Evolutionary conservation across 805 yeast genomes (phyloP).

Genomic region (Monosporozyma solicola): DNA sequence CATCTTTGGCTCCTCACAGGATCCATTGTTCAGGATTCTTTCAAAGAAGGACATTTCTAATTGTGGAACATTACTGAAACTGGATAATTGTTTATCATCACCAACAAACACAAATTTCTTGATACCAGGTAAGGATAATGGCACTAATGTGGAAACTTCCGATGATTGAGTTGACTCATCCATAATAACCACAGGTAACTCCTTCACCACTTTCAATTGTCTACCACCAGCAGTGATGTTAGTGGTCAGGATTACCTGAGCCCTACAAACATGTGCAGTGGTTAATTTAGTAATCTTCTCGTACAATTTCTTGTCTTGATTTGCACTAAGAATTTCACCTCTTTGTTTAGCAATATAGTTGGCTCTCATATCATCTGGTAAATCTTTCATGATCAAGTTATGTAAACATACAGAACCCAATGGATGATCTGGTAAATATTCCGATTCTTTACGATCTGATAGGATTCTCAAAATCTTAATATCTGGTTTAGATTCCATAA

Average conservation of each 20-base stretch:
- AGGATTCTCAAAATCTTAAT: slow-evolving; percentile 48
- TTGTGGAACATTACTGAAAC: slow-evolving; percentile 60
- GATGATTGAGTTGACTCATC: slow-evolving; percentile 75
- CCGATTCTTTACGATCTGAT: slow-evolving; percentile 51
- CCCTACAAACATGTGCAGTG: slow-evolving; percentile 48
- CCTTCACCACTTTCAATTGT: slow-evolving; percentile 45
- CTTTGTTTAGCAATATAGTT: slow-evolving; percentile 37
- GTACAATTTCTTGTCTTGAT: slow-evolving; percentile 42
- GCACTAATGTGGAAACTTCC: slow-evolving; percentile 63
- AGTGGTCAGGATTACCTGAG: slow-evolving; percentile 63
- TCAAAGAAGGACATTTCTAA: slow-evolving; percentile 62
- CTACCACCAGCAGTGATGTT: slow-evolving; percentile 66
- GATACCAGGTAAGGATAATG: slow-evolving; percentile 59
- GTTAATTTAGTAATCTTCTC: slow-evolving; percentile 38
- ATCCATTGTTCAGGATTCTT: slow-evolving; percentile 52
- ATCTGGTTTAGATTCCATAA: slow-evolving; percentile 41
- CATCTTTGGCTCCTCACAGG: slow-evolving; percentile 55
- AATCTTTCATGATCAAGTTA: slow-evolving; percentile 43
- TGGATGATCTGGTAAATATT: slow-evolving; percentile 49
- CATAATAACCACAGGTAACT: slow-evolving; percentile 61
- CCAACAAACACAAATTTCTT: slow-evolving; percentile 64
- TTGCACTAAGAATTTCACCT: slow-evolving; percentile 36
- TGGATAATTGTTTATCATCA: slow-evolving; percentile 66
- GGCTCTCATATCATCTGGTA: slow-evolving; percentile 39
- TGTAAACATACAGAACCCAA: slow-evolving; percentile 55